These are phyloP conservation scores for Hordeum pubiflorum DNA, from an alignment of 202 grass and related monocot species.

Conservation along the genomic window DNA sequence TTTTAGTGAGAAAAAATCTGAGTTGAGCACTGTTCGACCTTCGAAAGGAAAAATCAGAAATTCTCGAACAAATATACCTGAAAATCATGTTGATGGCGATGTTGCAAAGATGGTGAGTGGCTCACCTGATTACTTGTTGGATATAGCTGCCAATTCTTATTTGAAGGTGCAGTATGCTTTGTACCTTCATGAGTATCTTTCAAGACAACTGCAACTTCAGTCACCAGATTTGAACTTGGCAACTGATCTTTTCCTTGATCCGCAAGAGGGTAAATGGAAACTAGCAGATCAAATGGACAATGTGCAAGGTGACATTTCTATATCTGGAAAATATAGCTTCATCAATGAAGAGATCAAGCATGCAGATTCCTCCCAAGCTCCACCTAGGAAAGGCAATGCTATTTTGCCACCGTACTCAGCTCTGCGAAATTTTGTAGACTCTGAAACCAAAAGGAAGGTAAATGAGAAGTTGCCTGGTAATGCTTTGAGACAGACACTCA, in stretches of 20 bases:
- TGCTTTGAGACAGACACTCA: slow-evolving; percentile 42
- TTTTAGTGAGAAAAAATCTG: slow-evolving; percentile 17
- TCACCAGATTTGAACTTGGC: slow-evolving; percentile 35
- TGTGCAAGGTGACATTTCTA: slow-evolving; percentile 22
- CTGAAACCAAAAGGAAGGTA: slow-evolving; percentile 15
- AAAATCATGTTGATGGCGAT: slow-evolving; percentile 33
- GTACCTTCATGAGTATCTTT: slow-evolving; percentile 51
- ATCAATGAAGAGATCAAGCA: slow-evolving; percentile 8
- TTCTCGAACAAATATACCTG: slow-evolving; percentile 26
- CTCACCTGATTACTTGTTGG: slow-evolving; percentile 40
- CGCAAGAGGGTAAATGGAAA: slow-evolving; percentile 90
- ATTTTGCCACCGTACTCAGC: slow-evolving; percentile 50
- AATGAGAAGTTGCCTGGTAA: slow-evolving; percentile 33
- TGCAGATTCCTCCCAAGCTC: slow-evolving; percentile 22
- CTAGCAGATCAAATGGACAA: slow-evolving; percentile 48
- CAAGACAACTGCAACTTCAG: slow-evolving; percentile 46
- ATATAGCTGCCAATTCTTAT: slow-evolving; percentile 42
- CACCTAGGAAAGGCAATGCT: slow-evolving; percentile 23
- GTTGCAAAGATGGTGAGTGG: slow-evolving; percentile 18
- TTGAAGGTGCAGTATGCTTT: slow-evolving; percentile 54
- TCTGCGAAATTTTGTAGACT: slow-evolving; percentile 18
- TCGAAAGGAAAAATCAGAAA: slow-evolving; percentile 22
- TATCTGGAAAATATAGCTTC: slow-evolving; percentile 14
- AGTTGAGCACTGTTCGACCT: slow-evolving; percentile 35
- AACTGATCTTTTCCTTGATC: slow-evolving; percentile 85